These are phyloP conservation scores for Coprinopsis sp. DNA, from an alignment of 768 basidiomycete species.

Conservation along the genomic window DNA sequence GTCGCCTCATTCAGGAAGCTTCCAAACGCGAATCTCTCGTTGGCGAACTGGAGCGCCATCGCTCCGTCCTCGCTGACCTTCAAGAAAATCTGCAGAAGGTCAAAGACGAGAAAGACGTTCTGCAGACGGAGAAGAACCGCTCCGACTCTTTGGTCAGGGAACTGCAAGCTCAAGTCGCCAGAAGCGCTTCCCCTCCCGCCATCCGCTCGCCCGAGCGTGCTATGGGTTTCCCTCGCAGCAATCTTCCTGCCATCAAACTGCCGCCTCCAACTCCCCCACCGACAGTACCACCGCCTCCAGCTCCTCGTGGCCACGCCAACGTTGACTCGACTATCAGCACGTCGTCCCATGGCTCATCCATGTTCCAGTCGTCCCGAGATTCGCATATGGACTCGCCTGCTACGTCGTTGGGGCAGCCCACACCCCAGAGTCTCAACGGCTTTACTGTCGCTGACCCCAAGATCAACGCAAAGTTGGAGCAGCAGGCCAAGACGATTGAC, in stretches of 20 bases:
- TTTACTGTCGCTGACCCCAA: conserved; percentile 50
- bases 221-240: conserved; percentile 50
- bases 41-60: conserved; percentile 73
- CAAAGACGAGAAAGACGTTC: conserved; percentile 76
- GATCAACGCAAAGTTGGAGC: conserved; percentile 54
- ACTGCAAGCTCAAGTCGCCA: conserved; percentile 66
- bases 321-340: conserved; percentile 53
- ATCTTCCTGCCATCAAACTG: conserved; percentile 65
- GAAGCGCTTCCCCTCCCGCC: conserved; percentile 56
- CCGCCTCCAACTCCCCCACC: conserved; percentile 90
- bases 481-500: conserved; percentile 69
- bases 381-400: conserved; percentile 66
- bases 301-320: conserved; percentile 48
- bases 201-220: conserved; percentile 51
- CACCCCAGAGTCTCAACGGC: conserved; percentile 36
- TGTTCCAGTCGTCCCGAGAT: conserved; percentile 57
- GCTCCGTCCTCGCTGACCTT: conserved; percentile 68
- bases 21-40: conserved; percentile 72
- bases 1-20: conserved; percentile 61
- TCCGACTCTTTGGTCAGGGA: conserved; percentile 72
- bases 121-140: conserved; percentile 67
- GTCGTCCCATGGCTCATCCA: conserved; percentile 56
- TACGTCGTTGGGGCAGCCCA: conserved; percentile 51
- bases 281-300: conserved; percentile 78
- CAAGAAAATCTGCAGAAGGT: conserved; percentile 74